Evolutionary conservation across 2,329 filamentous ascomycete genomes (phyloP).

Genomic region (Hypoxylon sp.): DNA sequence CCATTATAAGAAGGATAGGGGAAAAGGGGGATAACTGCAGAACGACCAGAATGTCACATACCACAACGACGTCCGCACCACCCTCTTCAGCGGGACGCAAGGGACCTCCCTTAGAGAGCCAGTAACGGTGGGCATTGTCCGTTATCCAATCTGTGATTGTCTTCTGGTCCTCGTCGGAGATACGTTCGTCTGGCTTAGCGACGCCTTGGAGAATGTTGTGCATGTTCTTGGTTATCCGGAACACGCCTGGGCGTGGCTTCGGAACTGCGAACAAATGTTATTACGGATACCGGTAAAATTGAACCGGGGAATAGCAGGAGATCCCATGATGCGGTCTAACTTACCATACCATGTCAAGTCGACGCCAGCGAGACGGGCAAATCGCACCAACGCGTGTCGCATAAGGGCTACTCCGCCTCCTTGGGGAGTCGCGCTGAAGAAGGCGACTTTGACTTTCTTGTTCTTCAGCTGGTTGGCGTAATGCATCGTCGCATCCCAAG

Average conservation of each 20-base stretch:
- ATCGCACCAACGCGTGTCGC: conserved; percentile 79
- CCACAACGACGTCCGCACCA: conserved; percentile 77
- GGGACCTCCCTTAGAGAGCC: conserved; percentile 73
- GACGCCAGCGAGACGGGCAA: conserved; percentile 70
- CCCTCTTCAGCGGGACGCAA: conserved; percentile 70
- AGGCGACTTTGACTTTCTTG: conserved; percentile 73
- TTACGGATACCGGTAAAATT: conserved; percentile 21
- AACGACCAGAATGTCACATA: conserved; percentile 44
- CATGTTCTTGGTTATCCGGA: conserved; percentile 84
- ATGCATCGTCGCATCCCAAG: conserved; percentile 71
- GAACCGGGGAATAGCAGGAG: background rate
- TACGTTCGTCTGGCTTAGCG: conserved; percentile 67
- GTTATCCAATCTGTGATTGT: conserved; percentile 75
- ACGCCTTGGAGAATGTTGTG: conserved; percentile 90
- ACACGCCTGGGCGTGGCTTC: conserved; percentile 79
- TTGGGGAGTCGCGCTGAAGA: conserved; percentile 82
- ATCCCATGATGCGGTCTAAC: conserved; percentile 34
- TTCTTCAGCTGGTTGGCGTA: conserved; percentile 69
- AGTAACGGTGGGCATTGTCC: conserved; percentile 77
- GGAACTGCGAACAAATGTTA: conserved; percentile 60
- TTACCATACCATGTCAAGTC: conserved; percentile 76
- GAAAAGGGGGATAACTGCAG: background rate
- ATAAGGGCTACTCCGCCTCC: conserved; percentile 85
- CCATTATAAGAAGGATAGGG: background rate
- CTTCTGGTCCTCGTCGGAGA: conserved; percentile 67